These are phyloP conservation scores for Blastocystis sp. DNA, from an alignment of 352 stramenopile species.

Conservation along the genomic window DNA sequence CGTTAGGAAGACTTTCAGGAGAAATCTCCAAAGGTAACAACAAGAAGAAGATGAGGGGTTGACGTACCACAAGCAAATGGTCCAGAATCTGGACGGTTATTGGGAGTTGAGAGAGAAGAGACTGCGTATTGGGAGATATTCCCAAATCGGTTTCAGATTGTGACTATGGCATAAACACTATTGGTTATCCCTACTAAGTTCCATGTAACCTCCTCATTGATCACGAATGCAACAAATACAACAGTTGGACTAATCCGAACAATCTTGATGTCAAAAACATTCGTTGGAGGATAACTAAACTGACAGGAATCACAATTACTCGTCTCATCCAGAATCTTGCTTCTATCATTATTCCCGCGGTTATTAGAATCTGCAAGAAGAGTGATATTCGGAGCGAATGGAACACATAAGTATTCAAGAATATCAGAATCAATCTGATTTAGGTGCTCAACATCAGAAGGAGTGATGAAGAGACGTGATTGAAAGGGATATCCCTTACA, in stretches of 20 bases:
- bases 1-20: not conserved
- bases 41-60: conserved; percentile 32
- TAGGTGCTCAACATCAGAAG: not conserved
- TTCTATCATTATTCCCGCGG: not conserved
- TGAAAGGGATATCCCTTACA: not conserved
- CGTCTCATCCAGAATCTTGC: not conserved
- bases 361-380: not conserved
- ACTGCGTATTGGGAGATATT: not conserved
- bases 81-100: not conserved
- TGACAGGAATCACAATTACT: not conserved
- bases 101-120: not conserved
- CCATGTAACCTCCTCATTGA: conserved; percentile 5
- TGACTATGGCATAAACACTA: not conserved
- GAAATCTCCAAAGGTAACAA: not conserved
- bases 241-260: not conserved
- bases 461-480: not conserved
- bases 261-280: not conserved
- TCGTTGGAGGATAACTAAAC: not conserved
- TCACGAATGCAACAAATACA: not conserved
- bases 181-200: not conserved
- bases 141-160: not conserved
- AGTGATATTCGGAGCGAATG: conserved; percentile 4
- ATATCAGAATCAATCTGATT: not conserved
- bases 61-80: not conserved
- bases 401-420: conserved; percentile 1